Evolutionary conservation across 2,329 filamentous ascomycete species (phyloP), one percentile per base, ranked within the genome.

Genomic region (Fusarium bulbicola): DNA sequence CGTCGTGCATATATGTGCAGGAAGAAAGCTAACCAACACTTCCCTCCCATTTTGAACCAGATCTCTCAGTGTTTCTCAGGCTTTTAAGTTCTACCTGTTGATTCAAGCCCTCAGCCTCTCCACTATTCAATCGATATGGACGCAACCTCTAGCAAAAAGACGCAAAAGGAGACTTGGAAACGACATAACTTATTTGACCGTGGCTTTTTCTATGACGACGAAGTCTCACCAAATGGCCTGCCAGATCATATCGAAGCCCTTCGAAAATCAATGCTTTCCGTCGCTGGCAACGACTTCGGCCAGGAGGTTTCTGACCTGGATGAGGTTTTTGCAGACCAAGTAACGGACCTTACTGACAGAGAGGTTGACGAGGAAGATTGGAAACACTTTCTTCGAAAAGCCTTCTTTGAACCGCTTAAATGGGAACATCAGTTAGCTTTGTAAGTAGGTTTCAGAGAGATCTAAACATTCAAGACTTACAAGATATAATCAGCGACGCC

Each of bases 341-440:
- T 2, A 26, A 8, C 11, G 16, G 24, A 26, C 43, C 16, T 45
- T 20, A 26, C 43, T 1, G 6, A 26, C 24, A 13, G 12, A n/a
- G 6, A 40, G 1, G 39, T 40, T 21, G 7, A 0, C 1, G 39
- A 40, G 39, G 7, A 9, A 0, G 3, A 21, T 1, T 40, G 39
- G 39, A 8, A 3, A 8, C 0, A 4, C 11, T 45, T 26, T 3
- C 20, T 45, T 26, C 42, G 12, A 26, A 24, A 45, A 0, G 26
- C 10, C 11, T 45, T 45, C 43, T 26, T 45, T 1, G 24, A 26
- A 5, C 43, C 7, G 24, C n/a, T n/a, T n/a, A n/a, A n/a, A n/a
- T n/a, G n/a, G n/a, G n/a, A n/a, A n/a, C n/a, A n/a, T n/a, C n/a
- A n/a, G n/a, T n/a, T n/a, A n/a, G n/a, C n/a, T n/a, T n/a, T n/a